Conservation (phyloP, 768 basidiomycete species). For the Boletales sp. region DNA sequence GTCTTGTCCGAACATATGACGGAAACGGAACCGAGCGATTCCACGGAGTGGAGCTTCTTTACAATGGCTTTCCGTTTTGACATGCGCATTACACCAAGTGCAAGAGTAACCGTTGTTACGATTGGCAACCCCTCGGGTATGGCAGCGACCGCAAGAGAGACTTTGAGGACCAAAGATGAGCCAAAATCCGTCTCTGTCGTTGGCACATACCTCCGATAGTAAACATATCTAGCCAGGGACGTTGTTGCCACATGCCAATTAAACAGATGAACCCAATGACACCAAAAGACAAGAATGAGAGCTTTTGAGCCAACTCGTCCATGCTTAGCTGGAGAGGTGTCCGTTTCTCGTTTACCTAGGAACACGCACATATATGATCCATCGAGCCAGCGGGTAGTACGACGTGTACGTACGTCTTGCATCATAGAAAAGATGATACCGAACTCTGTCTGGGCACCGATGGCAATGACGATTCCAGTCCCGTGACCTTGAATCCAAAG, state of each 20-base stretch:
- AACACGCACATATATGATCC: not conserved
- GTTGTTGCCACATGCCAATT: conserved; percentile 79
- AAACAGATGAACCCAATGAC: conserved; percentile 92
- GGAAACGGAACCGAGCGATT: conserved; percentile 90
- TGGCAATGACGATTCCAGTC: conserved; percentile 82
- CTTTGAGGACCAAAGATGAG: conserved; percentile 38
- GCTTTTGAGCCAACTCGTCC: conserved; percentile 93
- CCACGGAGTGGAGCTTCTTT: conserved; percentile 94
- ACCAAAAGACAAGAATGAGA: conserved; percentile 89
- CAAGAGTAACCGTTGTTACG: conserved; percentile 95
- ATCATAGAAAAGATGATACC: conserved; percentile 97
- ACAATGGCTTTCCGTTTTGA: conserved; percentile 93
- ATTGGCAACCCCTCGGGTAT: conserved; percentile 97
- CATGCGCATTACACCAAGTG: conserved; percentile 92
- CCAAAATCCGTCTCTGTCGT: not conserved
- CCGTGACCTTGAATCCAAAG: conserved; percentile 58
- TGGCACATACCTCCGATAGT: conserved; percentile 84
- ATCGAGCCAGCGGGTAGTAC: not conserved
- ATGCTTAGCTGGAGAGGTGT: conserved; percentile 91
- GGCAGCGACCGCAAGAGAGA: conserved; percentile 96
- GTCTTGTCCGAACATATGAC: conserved; percentile 99
- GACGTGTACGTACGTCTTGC: conserved; percentile 68
- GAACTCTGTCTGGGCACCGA: conserved; percentile 85
- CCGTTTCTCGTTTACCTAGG: conserved; percentile 75
- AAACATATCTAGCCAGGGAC: conserved; percentile 97